Evolutionary conservation across 78 protist species (phyloP), one percentile per base, ranked within the genome.

Genomic region (Creolimax fragrantissima): DNA sequence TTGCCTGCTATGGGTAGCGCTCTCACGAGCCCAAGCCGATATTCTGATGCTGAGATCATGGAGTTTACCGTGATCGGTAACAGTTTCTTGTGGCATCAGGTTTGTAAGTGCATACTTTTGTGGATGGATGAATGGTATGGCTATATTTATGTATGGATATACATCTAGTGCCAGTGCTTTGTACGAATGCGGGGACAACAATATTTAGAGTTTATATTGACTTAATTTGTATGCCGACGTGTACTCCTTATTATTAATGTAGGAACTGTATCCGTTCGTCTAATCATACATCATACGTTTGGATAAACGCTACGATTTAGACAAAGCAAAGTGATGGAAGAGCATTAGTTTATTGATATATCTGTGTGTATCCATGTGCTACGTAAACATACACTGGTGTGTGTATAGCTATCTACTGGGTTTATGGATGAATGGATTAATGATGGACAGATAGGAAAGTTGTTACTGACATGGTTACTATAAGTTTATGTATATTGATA

Each of bases 71-170:
- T 96, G 6, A 2, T 2, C 37, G 97, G 97, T 6, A 0, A 24
- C 3, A 92, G 94, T 3, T 96, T 96, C 36, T 44, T 96, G 35
- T 96, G 90, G 92, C 93, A 93, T 84, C 92, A 92, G 91, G 94
- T 43, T 35, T 35, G 24, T 0, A 6, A 37, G 2, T 45, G 6
- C 35, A 85, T n/a, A 37, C 42, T 45, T 41, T 4, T 35, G 36
- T 39, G 7, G 6, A 83, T 39, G 24, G 44, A 58, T 32, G 74
- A 58, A 58, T 24, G n/a, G 39, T 58, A 58, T 32, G 74, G 39
- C 24, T 47, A 47, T 47, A 47, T 47, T 7, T 47, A 47, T 47
- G 74, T 47, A 47, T 47, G 11, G 7, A 47, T 47, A 47, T 47
- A 47, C 11, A 47, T 47, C 7, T 47, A 47, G 11, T 47, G 7